Evolutionary conservation across 495 filamentous ascomycete species (phyloP).

Genomic region (Mytilinidion resinicola): DNA sequence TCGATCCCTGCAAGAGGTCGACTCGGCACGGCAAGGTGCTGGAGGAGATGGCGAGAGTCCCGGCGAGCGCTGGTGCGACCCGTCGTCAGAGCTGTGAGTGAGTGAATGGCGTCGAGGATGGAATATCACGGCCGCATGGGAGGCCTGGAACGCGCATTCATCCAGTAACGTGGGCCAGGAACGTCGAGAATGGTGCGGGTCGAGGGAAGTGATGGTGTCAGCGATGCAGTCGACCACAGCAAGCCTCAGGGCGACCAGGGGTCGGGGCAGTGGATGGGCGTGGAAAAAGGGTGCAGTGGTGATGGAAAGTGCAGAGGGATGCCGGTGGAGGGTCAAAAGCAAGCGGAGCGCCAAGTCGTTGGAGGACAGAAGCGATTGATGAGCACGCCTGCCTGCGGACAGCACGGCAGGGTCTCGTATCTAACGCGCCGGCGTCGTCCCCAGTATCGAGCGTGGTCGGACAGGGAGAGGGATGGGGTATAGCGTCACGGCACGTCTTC

Average conservation of each 20-base stretch:
- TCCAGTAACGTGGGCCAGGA: conserved; percentile 11
- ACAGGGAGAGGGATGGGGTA: too few relatives aligned
- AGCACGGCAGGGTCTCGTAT: too few relatives aligned
- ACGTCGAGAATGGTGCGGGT: conserved; percentile 2
- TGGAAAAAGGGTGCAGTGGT: background rate
- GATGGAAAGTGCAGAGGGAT: conserved; percentile 7
- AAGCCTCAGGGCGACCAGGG: background rate
- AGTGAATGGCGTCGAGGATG: conserved; percentile 9
- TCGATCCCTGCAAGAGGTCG: conserved; percentile 11
- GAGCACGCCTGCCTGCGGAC: too few relatives aligned
- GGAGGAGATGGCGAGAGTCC: conserved; percentile 4
- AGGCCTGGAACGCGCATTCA: conserved; percentile 20
- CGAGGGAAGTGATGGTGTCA: background rate
- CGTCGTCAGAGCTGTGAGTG: conserved; percentile 22
- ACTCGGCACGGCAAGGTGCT: conserved; percentile 7
- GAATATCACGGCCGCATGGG: conserved; percentile 30
- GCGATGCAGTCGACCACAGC: conserved; percentile 20
- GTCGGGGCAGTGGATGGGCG: conserved; percentile 1
- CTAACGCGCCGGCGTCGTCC: too few relatives aligned
- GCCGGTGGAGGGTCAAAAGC: conserved; percentile 2
- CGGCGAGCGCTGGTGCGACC: conserved; percentile 16
- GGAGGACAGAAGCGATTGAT: background rate
- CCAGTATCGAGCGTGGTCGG: too few relatives aligned
- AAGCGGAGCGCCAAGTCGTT: conserved; percentile 6
- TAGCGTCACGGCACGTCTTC: too few relatives aligned